These are phyloP conservation scores for Xylariaceae sp. DNA, from an alignment of 2,329 filamentous ascomycete species.

Conservation along the genomic window DNA sequence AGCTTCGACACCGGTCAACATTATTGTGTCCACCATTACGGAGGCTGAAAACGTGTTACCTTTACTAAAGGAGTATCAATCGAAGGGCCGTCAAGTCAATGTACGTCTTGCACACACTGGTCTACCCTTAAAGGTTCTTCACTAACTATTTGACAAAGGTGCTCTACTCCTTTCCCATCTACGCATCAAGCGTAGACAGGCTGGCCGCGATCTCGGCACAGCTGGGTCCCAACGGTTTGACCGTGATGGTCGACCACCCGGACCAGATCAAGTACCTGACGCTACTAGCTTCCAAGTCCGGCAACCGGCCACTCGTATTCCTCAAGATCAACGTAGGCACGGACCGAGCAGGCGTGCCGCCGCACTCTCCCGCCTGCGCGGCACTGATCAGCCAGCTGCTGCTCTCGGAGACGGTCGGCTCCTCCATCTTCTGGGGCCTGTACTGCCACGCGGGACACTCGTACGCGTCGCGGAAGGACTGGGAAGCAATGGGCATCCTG, in stretches of 20 bases:
- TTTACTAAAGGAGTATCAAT: constrained; percentile 63
- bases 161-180: constrained; percentile 74
- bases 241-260: constrained; percentile 73
- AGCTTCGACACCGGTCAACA: constrained; percentile 54
- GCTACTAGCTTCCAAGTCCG: constrained; percentile 48
- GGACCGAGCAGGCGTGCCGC: constrained; percentile 70
- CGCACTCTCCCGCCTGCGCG: constrained; percentile 52
- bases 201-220: constrained; percentile 61
- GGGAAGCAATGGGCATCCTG: constrained; percentile 55
- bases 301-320: constrained; percentile 61
- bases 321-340: constrained; percentile 79
- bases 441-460: constrained; percentile 78
- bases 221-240: constrained; percentile 63
- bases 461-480: constrained; percentile 64
- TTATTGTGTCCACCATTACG: constrained; percentile 76
- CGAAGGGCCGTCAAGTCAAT: constrained; percentile 61
- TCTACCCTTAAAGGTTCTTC: neutral
- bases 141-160: constrained; percentile 50
- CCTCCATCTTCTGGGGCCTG: constrained; percentile 62
- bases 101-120: constrained; percentile 46
- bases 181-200: constrained; percentile 64
- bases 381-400: constrained; percentile 55
- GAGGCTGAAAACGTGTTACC: constrained; percentile 73
- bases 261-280: constrained; percentile 60
- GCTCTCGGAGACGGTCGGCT: constrained; percentile 46